These are phyloP conservation scores for Opeltia flavorubescens DNA, from an alignment of 495 filamentous ascomycete species.

Conservation along the genomic window DNA sequence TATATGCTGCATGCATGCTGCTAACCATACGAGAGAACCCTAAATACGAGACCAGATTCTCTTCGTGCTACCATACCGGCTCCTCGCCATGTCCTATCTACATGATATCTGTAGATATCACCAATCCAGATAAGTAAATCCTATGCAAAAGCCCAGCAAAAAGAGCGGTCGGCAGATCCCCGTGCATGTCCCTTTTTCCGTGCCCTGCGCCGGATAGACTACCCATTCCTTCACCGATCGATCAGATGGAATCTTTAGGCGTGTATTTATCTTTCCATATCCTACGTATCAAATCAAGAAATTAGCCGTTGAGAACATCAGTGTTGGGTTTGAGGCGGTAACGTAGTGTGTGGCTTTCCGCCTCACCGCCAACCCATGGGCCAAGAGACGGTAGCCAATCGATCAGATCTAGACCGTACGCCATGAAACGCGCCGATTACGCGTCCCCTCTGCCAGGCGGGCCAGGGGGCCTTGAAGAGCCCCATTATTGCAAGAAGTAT, in stretches of 20 bases:
- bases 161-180: too few relatives aligned
- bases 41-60: too few relatives aligned
- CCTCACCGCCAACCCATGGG: background rate
- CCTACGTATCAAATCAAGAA: conserved; percentile 34
- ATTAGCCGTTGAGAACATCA: background rate
- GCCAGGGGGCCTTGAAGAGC: background rate
- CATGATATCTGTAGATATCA: too few relatives aligned
- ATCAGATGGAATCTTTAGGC: conserved; percentile 29
- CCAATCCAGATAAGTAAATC: too few relatives aligned
- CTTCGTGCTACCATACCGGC: too few relatives aligned
- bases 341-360: background rate
- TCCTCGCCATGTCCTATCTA: too few relatives aligned
- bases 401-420: conserved; percentile 9
- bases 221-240: background rate
- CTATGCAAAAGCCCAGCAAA: too few relatives aligned
- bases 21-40: too few relatives aligned
- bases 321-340: background rate
- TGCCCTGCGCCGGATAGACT: background rate
- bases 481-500: conserved; percentile 7
- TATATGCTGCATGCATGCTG: too few relatives aligned
- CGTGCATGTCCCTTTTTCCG: background rate
- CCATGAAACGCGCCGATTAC: conserved; percentile 18
- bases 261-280: conserved; percentile 97
- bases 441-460: background rate
- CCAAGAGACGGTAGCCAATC: conserved; percentile 10